Evolutionary conservation across 176 grass and related monocot species (phyloP).

Genomic region (Metroxylon sagu): DNA sequence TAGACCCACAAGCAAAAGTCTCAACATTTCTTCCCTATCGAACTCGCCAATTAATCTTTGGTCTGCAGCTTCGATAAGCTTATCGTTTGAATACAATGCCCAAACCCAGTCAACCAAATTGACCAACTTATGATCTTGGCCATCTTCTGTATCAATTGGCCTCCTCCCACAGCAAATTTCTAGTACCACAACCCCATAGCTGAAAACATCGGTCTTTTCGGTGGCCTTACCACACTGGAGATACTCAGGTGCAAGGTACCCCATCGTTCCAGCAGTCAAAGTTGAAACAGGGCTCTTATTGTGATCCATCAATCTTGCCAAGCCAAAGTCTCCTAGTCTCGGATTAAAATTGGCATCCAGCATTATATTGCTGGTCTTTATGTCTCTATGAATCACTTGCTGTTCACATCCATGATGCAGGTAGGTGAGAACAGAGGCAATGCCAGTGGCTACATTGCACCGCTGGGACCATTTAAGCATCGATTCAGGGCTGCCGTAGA

Average conservation of each 20-base stretch:
- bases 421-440: constrained; percentile 72
- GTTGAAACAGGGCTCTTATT: constrained; percentile 78
- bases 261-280: constrained; percentile 87
- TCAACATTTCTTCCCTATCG: constrained; percentile 54
- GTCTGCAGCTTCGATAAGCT: constrained; percentile 65
- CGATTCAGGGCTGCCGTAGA: constrained; percentile 50
- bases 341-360: constrained; percentile 62
- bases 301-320: constrained; percentile 79
- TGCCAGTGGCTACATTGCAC: constrained; percentile 47
- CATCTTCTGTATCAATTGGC: constrained; percentile 62
- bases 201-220: constrained; percentile 86
- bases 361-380: constrained; percentile 86
- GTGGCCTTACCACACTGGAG: constrained; percentile 90
- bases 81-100: constrained; percentile 60
- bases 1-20: constrained; percentile 61
- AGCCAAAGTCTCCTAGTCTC: constrained; percentile 78
- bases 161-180: constrained; percentile 85
- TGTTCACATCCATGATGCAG: constrained; percentile 87
- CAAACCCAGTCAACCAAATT: constrained; percentile 94
- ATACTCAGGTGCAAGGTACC: constrained; percentile 89
- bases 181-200: constrained; percentile 74
- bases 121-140: constrained; percentile 26
- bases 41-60: constrained; percentile 41
- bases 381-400: constrained; percentile 78
- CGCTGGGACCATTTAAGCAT: constrained; percentile 52